A percentile compares a stretch with the other conserved stretches of the same genome.
phyloP scores from a whole-genome alignment of 257 asterid species.

The Solanum virginianum region DNA sequence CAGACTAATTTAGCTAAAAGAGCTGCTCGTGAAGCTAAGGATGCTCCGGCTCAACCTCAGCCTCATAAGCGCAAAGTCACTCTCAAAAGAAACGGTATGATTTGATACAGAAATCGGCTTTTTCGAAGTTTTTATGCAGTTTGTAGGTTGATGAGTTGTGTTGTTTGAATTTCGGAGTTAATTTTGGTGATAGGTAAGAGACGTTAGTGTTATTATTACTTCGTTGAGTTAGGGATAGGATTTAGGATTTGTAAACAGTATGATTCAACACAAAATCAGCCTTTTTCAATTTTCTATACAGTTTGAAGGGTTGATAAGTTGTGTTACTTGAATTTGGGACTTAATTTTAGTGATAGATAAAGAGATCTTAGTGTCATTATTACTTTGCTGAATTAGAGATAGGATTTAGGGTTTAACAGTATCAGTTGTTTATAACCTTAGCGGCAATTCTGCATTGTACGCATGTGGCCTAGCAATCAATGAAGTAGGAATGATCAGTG shows the following conservation, averaged over 20 bases:
- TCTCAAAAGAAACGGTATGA: constrained; percentile 58
- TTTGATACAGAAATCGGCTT: neutral
- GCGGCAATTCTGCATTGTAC: neutral
- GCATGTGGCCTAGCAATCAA: neutral
- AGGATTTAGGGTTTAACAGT: neutral
- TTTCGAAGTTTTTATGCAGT: neutral
- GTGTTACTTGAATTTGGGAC: neutral
- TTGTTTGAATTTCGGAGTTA: neutral
- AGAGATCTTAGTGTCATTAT: neutral
- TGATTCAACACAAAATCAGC: neutral
- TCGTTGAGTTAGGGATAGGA: neutral
- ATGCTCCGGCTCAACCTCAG: constrained; percentile 97
- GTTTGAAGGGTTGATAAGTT: neutral
- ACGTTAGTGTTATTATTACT: neutral
- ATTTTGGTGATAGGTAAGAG: neutral
- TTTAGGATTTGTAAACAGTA: constrained; percentile 20
- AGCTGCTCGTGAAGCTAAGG: constrained; percentile 98
- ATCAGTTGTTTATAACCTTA: neutral
- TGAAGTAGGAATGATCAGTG: neutral
- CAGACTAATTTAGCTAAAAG: constrained; percentile 97
- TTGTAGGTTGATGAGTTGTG: neutral
- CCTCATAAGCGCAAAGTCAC: constrained; percentile 83
- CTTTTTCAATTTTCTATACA: neutral
- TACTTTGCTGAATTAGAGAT: neutral
- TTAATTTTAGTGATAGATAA: neutral